A percentile compares a stretch with the other conserved stretches of the same genome.
Evolutionary conservation across 768 basidiomycete species (phyloP).

Genomic region (Amylocystis lapponica): DNA sequence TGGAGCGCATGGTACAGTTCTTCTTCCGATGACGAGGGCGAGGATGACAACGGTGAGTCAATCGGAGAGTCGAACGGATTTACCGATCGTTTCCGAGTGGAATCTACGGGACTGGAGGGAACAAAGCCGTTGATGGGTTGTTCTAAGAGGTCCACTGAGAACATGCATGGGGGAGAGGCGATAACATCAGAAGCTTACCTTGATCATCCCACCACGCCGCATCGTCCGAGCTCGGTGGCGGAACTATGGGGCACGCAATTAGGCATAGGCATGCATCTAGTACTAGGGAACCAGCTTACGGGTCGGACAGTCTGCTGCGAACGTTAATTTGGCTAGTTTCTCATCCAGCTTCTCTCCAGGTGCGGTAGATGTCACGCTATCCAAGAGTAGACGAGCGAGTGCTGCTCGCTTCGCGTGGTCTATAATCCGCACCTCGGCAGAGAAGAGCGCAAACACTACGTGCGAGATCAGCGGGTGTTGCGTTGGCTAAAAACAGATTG

Average conservation of each 20-base stretch:
- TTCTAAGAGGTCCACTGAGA: too few species aligned
- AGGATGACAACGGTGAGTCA: slow-evolving; percentile 64
- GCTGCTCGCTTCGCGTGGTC: slow-evolving; percentile 70
- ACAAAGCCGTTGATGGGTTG: slow-evolving; percentile 53
- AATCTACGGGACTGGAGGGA: slow-evolving; percentile 25
- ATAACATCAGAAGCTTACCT: slow-evolving; percentile 35
- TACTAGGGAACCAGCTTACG: slow-evolving; percentile 29
- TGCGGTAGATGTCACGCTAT: slow-evolving; percentile 53
- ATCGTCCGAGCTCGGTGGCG: slow-evolving; percentile 79
- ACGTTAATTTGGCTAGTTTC: slow-evolving; percentile 54
- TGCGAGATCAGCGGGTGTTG: background rate
- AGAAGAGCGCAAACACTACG: slow-evolving; percentile 80
- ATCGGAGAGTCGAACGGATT: slow-evolving; percentile 76
- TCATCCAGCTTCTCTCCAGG: slow-evolving; percentile 68
- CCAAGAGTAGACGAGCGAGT: slow-evolving; percentile 62
- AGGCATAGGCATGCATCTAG: background rate
- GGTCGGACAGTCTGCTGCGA: slow-evolving; percentile 38
- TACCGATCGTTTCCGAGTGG: slow-evolving; percentile 11
- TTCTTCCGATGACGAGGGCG: slow-evolving; percentile 80
- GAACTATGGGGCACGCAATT: slow-evolving; percentile 43
- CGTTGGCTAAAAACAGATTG: background rate
- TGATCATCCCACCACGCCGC: slow-evolving; percentile 73
- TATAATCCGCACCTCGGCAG: slow-evolving; percentile 69
- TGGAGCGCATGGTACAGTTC: slow-evolving; percentile 78
- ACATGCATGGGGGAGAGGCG: too few species aligned